Percentiles rank a stretch among this genome's conserved stretches.
Evolutionary conservation across 2,329 filamentous ascomycete genomes (phyloP).

Genomic region (Macrophomina phaseolina): DNA sequence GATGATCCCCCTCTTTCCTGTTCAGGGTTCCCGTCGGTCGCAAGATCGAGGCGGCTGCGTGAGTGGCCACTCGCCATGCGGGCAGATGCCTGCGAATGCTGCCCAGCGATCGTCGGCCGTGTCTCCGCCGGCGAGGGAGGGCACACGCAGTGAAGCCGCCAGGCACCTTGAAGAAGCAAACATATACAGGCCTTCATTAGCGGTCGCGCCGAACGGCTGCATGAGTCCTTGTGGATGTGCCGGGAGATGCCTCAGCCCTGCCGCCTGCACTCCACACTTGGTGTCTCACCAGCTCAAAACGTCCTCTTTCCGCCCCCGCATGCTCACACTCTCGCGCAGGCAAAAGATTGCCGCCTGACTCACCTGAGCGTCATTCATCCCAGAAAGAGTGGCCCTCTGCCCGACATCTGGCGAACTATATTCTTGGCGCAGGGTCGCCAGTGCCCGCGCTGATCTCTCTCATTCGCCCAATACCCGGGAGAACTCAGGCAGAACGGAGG

Average conservation of each 20-base stretch:
- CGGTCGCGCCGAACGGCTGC: not conserved
- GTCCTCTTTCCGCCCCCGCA: not conserved
- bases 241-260: conserved; percentile 2
- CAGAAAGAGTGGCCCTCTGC: conserved; percentile 8
- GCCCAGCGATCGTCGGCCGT: conserved; percentile 1
- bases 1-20: conserved; percentile 4
- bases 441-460: conserved; percentile 1
- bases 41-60: not conserved
- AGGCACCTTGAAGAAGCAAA: conserved; percentile 7
- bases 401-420: conserved; percentile 3
- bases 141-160: conserved; percentile 2
- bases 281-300: conserved; percentile 15
- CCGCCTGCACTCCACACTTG: conserved; percentile 16
- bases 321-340: not conserved
- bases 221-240: not conserved
- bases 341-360: conserved; percentile 3
- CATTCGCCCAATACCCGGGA: conserved; percentile 14
- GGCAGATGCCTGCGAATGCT: not conserved
- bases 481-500: not conserved
- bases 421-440: conserved; percentile 11
- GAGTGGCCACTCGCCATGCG: not conserved
- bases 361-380: conserved; percentile 16
- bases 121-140: not conserved
- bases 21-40: not conserved
- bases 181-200: not conserved